Base-by-base conservation (phyloP, 208 protist genomes). In the Blastocrithidia nonstop region DNA sequence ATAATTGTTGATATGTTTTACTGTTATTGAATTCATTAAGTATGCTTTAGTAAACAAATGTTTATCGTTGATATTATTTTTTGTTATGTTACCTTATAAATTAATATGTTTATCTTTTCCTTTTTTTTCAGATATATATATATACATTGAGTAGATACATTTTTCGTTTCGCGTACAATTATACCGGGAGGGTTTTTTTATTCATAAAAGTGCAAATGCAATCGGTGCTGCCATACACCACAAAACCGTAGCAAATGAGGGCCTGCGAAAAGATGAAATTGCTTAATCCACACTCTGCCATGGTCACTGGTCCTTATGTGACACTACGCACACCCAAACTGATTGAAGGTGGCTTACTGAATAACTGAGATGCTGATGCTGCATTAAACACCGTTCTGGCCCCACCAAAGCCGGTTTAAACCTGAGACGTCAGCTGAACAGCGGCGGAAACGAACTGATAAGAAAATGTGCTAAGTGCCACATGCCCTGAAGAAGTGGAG, bases 401-500 rank as follows among this genome's bases (percentile, higher is more conserved):
- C 5, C 60, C 65, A 1, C 54, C 71, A n/a, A 65, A 63, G 40
- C 35, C 44, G 17, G 66, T 85, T 17, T 57, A 84, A 38, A 86
- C 79, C 43, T 88, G 79, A 79, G 71, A 86, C 31, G 41, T 88
- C 5, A 66, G 69, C 19, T 93, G 84, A 79, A 76, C 65, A 0
- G 79, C 78, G 28, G 66, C 72, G 21, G 84, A 93, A 63, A 54
- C 55, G 1, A 61, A 73, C 61, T 93, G 75, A 74, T 76, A 87
- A 41, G 58, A 70, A 22, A 65, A 68, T 42, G 84, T 89, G 38
- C 66, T 61, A 27, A 57, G 63, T 19, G 87, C 79, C 61, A 78
- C 53, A 15, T 68, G 60, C 24, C 84, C 84, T 1, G 84, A 93
- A 31, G 84, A 88, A 43, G 79, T 89, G 21, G 84, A 93, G 56